A percentile compares a stretch with the other conserved stretches of the same genome.
Evolutionary conservation across 2,329 filamentous ascomycete genomes (phyloP).

Genomic region (Fusarium sp.): DNA sequence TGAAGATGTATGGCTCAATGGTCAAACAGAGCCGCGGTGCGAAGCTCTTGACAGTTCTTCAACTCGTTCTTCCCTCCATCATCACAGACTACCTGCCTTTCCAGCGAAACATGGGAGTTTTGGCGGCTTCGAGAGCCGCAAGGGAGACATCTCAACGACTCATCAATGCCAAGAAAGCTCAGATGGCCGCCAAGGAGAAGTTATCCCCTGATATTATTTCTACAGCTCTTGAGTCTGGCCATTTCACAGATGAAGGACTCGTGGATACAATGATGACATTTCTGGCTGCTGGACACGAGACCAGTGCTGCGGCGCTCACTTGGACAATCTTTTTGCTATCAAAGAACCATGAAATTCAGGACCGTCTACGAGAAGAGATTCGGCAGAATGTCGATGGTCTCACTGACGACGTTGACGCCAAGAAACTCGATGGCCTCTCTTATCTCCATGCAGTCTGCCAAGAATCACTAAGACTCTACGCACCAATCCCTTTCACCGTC

Average conservation of each 20-base stretch:
- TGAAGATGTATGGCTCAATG: conserved; percentile 47
- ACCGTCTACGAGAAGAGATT: conserved; percentile 58
- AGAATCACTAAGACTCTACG: conserved; percentile 60
- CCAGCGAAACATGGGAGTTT: conserved; percentile 34
- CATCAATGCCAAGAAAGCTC: conserved; percentile 51
- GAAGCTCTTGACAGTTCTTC: conserved; percentile 24
- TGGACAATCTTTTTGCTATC: conserved; percentile 60
- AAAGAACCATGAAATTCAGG: conserved; percentile 56
- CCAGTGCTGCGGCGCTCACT: conserved; percentile 59
- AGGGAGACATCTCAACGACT: conserved; percentile 49
- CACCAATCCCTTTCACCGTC: conserved; percentile 55
- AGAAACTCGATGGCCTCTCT: conserved; percentile 55
- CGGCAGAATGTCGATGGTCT: conserved; percentile 53
- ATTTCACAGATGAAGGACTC: conserved; percentile 46
- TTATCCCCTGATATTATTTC: conserved; percentile 57
- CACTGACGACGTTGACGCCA: conserved; percentile 44
- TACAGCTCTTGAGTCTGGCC: conserved; percentile 51
- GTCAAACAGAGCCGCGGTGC: conserved; percentile 49
- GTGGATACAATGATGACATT: conserved; percentile 38
- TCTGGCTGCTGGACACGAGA: conserved; percentile 58
- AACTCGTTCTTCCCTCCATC: conserved; percentile 31
- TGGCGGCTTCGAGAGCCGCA: conserved; percentile 30
- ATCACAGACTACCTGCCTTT: conserved; percentile 38
- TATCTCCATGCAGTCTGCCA: conserved; percentile 61
- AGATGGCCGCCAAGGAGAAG: conserved; percentile 45